Base-by-base conservation (phyloP, 2,329 filamentous ascomycete genomes). In the Arthrobotrys megalospora region DNA sequence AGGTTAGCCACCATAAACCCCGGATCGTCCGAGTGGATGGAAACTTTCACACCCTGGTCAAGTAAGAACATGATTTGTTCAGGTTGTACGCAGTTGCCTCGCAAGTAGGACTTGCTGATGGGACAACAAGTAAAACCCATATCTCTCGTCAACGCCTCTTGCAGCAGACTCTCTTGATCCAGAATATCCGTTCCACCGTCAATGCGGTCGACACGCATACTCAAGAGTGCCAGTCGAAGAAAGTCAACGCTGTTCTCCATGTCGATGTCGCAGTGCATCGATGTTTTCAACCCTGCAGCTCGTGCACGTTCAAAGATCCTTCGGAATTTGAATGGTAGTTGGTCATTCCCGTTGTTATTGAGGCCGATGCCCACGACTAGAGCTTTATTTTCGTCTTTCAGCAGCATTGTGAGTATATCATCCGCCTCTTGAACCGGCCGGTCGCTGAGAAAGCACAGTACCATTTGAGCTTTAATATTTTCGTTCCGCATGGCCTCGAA, bases 1-100 rank as follows among this genome's bases (percentile, higher is more conserved):
- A 94, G 89, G 83, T 93, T 93, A 0, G 89, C 90, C 2, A 91
- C 91, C 85, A 94, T 94, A 82, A 93, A 93, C 10, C 90, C 91
- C 76, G 91, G 91, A 82, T 93, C 91, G 82, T 93, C 91, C 80
- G 89, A 91, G 84, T 93, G 93, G 83, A 93, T 89, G 70, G 89
- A 91, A 83, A 93, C 93, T 78, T 85, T 87, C 45, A 93, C 89
- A 0, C 90, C 89, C 5, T 85, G 85, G 47, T 91, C 88, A 19
- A 93, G 83, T 80, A 92, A 91, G 65, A 84, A 85, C 12, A 19
- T 85, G 83, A 92, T 28, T 5, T 28, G 24, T 28, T 28, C 24
- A 28, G 24, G 24, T 28, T 28, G 24, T 28, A 28, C 24, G 24
- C 24, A 85, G 32, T 84, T 83, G 60, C 84, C 81, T 1, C 90